Evolutionary conservation across 441 rosid genomes (phyloP).

Genomic region (Dalechampia spathulata): DNA sequence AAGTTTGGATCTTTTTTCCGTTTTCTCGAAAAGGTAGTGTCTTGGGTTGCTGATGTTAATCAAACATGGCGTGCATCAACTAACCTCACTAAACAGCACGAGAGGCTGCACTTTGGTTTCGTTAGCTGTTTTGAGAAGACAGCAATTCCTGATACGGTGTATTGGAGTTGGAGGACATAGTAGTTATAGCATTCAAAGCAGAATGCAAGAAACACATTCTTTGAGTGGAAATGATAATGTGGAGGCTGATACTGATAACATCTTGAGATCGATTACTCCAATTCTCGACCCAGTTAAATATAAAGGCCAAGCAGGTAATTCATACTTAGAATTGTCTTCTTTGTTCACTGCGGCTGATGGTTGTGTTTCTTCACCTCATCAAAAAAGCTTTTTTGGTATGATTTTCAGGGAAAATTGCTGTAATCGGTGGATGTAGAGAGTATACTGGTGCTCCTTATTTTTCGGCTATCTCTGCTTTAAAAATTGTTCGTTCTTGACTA

Average conservation of each 20-base stretch:
- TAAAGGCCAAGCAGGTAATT: slow-evolving; percentile 95
- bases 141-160: slow-evolving; percentile 47
- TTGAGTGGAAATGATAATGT: slow-evolving; percentile 19
- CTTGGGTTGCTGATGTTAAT: slow-evolving; percentile 34
- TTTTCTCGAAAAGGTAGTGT: background rate
- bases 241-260: slow-evolving; percentile 62
- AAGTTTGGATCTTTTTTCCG: background rate
- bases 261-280: slow-evolving; percentile 61
- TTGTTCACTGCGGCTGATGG: background rate
- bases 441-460: slow-evolving; percentile 98
- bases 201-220: slow-evolving; percentile 33
- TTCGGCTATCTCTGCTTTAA: slow-evolving; percentile 88
- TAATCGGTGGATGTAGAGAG: slow-evolving; percentile 94
- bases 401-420: slow-evolving; percentile 76
- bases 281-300: slow-evolving; percentile 46
- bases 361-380: background rate
- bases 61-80: slow-evolving; percentile 35
- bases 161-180: slow-evolving; percentile 29
- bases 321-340: background rate
- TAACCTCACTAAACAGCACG: slow-evolving; percentile 22
- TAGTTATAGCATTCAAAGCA: slow-evolving; percentile 8
- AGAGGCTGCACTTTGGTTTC: slow-evolving; percentile 20
- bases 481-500: slow-evolving; percentile 45
- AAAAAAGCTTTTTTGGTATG: background rate
- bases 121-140: slow-evolving; percentile 61